Base-by-base conservation (phyloP, 1,284 basidiomycete genomes). In the Puccinia brachypodii region DNA sequence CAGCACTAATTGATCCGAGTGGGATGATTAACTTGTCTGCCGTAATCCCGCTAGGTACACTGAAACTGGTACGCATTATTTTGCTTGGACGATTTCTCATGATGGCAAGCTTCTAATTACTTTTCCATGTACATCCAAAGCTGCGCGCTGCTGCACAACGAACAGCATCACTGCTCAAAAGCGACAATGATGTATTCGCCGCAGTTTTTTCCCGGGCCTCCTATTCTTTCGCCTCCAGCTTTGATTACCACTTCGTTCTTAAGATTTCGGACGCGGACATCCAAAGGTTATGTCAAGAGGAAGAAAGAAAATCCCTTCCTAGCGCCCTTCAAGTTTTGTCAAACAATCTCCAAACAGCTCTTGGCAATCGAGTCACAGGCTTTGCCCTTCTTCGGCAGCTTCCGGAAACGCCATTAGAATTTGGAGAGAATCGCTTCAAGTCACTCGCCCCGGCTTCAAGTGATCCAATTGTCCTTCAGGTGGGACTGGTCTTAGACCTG, bases 401-500 rank as follows among this genome's bases (percentile, higher is more conserved):
- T 25, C 42, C 40, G n/a, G 58, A 50, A 19, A 47, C n/a, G 42
- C 36, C 77, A 44, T 1, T 80, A 56, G 60, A 72, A 25, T 22
- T 28, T 3, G 53, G 60, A n/a, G 28, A 75, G 40, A 42, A 16
- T 56, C 44, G 36, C 53, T 73, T 47, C 2, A 53, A 73, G 53
- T 9, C 33, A 9, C 9, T 9, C 16, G 14, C 64, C n/a, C 33
- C 19, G 25, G 28, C 38, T 25, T 28, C 64, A 25, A 31, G 33
- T 44, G 68, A 47, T 19, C 25, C 36, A 16, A 38, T 11, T 42
- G 16, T 36, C 42, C 14, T 75, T 31, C 58, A 74, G 16, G 88
- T 97, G 50, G 95, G 95, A 1, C 86, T 98, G 14, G 87, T 94
- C 7, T 90, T 94, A 82, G 89, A 94, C 83, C 88, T 90, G 0